Base-by-base conservation (phyloP, 345 rosid species). In the Combretum micranthum region DNA sequence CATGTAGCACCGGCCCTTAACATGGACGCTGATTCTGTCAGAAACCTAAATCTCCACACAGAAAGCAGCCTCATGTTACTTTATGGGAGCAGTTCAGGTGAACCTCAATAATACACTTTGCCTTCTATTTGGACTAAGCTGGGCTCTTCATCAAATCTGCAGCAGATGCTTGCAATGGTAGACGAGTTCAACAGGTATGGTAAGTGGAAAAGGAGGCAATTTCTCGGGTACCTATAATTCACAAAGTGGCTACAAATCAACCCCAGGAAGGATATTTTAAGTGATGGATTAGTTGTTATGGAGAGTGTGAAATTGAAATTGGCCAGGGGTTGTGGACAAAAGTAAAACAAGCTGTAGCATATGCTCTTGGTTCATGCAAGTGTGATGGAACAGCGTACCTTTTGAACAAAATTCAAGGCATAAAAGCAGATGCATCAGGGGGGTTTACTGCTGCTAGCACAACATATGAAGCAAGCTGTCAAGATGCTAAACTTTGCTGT, bases 281-380 rank as follows among this genome's bases (percentile, higher is more conserved):
- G 83, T 20, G 99, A 93, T 60, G 96, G 91, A n/a, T 93, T 96
- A 51, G 56, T 93, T 66, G 91, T 65, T 42, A 91, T 83, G 97
- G 88, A 75, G 91, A 88, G 64, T 94, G 94, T 53, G 98, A 96
- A 32, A 77, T 78, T 69, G 98, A 92, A 68, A 53, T 92, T 13
- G 99, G 97, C 15, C 97, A 86, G 77, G 99, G 99, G 49, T 82
- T 93, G 17, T 93, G 93, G 91, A 89, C 97, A 2, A 93, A 93
- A 74, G 99, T 77, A 43, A 91, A 89, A 66, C 99, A 93, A 69
- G 83, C 76, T 81, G 83, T 78, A 66, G 96, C 97, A 57, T 89
- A 77, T 81, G 89, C 80, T 51, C 88, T 92, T 18, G 72, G 94
- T 69, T 80, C 66, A 52, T 56, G 76, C 48, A 75, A 74, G 46